Conservation (phyloP, 176 grass and related monocot genomes). For the Carex kokanica region DNA sequence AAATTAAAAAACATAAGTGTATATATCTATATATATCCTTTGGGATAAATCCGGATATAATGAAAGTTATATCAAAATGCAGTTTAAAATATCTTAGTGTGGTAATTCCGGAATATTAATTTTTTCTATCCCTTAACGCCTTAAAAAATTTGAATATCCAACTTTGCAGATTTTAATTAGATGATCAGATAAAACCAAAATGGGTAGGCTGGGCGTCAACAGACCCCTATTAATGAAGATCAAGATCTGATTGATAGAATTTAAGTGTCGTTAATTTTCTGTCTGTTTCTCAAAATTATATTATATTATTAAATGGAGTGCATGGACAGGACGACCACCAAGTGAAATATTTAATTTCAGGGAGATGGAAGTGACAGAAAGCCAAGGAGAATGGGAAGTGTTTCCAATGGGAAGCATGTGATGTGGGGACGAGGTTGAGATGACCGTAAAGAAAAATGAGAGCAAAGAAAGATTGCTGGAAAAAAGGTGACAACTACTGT, state of each 20-base stretch:
- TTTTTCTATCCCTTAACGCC: too few species aligned
- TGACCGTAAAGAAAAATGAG: not conserved
- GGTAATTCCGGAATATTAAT: too few species aligned
- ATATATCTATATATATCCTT: too few species aligned
- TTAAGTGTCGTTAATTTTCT: not conserved
- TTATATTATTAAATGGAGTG: not conserved
- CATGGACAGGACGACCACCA: not conserved
- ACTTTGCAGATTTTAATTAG: not conserved
- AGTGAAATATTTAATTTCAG: not conserved
- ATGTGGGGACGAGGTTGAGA: not conserved
- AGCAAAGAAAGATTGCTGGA: not conserved
- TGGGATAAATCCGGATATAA: too few species aligned
- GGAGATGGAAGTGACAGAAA: not conserved
- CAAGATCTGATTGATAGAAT: not conserved
- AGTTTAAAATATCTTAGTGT: too few species aligned
- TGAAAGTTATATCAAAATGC: too few species aligned
- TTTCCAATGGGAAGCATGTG: not conserved
- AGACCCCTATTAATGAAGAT: not conserved
- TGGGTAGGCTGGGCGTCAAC: not conserved
- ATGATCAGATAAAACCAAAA: not conserved
- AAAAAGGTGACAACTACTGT: conserved; percentile 1
- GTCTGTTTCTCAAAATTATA: not conserved
- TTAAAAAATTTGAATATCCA: not conserved
- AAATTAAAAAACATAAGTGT: too few species aligned
- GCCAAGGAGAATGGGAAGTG: not conserved